Percentiles rank a stretch among this genome's conserved stretches.
Conservation (phyloP, 1,284 basidiomycete species). For the Leccinum solheimii region DNA sequence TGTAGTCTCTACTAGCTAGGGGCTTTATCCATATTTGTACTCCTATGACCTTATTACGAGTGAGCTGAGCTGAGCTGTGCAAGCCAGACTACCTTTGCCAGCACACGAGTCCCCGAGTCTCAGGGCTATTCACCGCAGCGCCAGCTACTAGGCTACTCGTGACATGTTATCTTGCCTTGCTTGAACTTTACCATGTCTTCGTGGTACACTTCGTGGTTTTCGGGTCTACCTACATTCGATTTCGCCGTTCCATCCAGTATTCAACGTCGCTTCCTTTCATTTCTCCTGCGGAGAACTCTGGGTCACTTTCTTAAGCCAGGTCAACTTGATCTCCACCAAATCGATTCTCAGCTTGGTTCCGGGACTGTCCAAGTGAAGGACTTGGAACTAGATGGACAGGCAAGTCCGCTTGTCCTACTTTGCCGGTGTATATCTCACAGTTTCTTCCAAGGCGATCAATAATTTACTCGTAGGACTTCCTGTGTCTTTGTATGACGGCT, state of each 20-base stretch:
- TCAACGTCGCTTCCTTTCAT: slow-evolving; percentile 88
- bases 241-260: slow-evolving; percentile 79
- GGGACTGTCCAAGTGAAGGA: slow-evolving; percentile 87
- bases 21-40: slow-evolving; percentile 24
- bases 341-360: slow-evolving; percentile 90
- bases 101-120: slow-evolving; percentile 2
- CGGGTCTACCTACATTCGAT: slow-evolving; percentile 59
- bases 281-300: slow-evolving; percentile 79
- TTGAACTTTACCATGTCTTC: slow-evolving; percentile 34
- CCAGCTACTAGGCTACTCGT: slow-evolving; percentile 2
- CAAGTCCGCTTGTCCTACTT: slow-evolving; percentile 36
- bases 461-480: slow-evolving; percentile 68
- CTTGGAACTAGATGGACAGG: slow-evolving; percentile 76
- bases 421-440: slow-evolving; percentile 15
- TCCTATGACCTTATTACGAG: slow-evolving; percentile 1
- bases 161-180: slow-evolving; percentile 22
- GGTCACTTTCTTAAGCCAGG: slow-evolving; percentile 88
- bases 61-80: background rate
- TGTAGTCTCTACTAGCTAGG: slow-evolving; percentile 1
- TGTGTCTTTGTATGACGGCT: slow-evolving; percentile 68
- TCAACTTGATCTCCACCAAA: slow-evolving; percentile 82
- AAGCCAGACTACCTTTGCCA: background rate
- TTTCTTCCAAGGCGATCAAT: slow-evolving; percentile 72
- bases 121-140: slow-evolving; percentile 5
- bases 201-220: slow-evolving; percentile 56